A percentile compares a stretch with the other conserved stretches of the same genome.
These are phyloP conservation scores for Chaetoscypha palmicola DNA, from an alignment of 2,329 filamentous ascomycete species.

Conservation along the genomic window DNA sequence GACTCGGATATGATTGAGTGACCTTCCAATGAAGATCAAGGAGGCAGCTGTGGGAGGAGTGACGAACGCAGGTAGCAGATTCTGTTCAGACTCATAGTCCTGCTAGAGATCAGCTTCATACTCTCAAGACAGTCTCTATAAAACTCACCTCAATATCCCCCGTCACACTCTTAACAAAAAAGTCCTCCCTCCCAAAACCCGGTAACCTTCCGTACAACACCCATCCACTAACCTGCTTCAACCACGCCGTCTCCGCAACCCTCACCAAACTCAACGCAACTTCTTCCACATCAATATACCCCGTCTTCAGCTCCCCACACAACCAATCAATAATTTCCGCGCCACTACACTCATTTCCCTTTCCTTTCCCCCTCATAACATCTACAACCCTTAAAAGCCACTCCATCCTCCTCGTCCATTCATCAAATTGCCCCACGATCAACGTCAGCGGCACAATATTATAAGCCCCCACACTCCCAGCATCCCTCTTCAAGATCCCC, in stretches of 20 bases:
- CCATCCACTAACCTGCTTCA: constrained; percentile 87
- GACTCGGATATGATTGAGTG: constrained; percentile 72
- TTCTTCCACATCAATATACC: constrained; percentile 78
- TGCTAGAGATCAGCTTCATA: constrained; percentile 24
- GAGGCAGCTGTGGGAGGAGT: constrained; percentile 66
- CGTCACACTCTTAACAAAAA: constrained; percentile 60
- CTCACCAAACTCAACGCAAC: constrained; percentile 66
- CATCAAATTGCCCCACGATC: constrained; percentile 76
- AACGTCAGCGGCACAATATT: constrained; percentile 87
- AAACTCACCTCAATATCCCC: constrained; percentile 31
- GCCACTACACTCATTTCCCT: constrained; percentile 48
- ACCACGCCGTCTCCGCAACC: constrained; percentile 81
- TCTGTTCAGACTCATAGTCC: constrained; percentile 52
- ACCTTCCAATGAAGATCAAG: constrained; percentile 85
- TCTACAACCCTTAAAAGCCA: constrained; percentile 73
- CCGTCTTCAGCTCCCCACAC: constrained; percentile 71
- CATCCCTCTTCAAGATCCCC: constrained; percentile 67
- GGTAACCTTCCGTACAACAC: constrained; percentile 82
- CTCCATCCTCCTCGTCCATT: constrained; percentile 75
- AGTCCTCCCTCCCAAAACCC: constrained; percentile 70
- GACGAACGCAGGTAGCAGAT: constrained; percentile 73
- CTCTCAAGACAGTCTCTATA: neutral
- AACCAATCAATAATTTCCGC: constrained; percentile 72
- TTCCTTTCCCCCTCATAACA: constrained; percentile 50
- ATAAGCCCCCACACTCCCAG: constrained; percentile 79